Evolutionary conservation across 2,329 filamentous ascomycete species (phyloP).

Genomic region (Pseudodiploospora longispora): DNA sequence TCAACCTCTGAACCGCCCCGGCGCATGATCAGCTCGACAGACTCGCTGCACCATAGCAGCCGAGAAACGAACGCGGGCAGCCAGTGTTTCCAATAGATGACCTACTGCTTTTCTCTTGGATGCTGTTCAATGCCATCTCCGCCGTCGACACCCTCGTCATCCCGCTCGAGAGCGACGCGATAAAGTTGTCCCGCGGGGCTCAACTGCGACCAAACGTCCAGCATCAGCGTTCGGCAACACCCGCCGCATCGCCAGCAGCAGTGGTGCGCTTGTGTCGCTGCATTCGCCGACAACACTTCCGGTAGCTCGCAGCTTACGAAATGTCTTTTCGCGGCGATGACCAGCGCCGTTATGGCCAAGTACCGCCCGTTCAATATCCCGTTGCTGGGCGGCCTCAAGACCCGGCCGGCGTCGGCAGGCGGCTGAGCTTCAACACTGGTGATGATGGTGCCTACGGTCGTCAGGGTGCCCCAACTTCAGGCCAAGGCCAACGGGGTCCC

Average conservation of each 20-base stretch:
- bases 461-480: neutral
- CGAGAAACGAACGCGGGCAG: neutral
- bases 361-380: conserved; percentile 58
- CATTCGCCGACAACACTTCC: neutral
- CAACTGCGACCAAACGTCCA: conserved; percentile 4
- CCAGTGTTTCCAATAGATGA: too few relatives aligned
- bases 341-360: conserved; percentile 57
- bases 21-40: neutral
- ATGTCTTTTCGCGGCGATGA: conserved; percentile 60
- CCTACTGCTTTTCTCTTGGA: neutral
- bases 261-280: conserved; percentile 2
- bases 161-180: conserved; percentile 6
- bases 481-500: conserved; percentile 7
- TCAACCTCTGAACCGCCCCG: neutral
- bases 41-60: neutral
- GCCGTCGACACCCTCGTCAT: neutral
- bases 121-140: conserved; percentile 1
- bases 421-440: conserved; percentile 67
- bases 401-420: conserved; percentile 36
- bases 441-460: conserved; percentile 56
- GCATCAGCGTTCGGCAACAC: neutral
- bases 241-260: conserved; percentile 1
- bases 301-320: conserved; percentile 6
- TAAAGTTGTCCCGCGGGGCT: conserved; percentile 13
- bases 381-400: conserved; percentile 32